Evolutionary conservation across 1,139 yeast species (phyloP).

Genomic region (Diutina catenulata): DNA sequence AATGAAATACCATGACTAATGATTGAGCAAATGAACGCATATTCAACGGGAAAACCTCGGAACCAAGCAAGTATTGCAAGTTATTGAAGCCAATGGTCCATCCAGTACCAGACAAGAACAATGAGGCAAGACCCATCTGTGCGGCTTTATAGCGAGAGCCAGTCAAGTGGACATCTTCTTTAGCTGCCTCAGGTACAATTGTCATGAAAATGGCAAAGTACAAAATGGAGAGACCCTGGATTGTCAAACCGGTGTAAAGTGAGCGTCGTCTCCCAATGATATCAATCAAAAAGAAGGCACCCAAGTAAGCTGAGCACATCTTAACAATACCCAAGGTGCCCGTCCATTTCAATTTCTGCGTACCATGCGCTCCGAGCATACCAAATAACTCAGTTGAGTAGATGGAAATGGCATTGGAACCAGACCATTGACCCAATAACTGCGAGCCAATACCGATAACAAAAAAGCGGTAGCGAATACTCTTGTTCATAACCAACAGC

Average conservation of each 20-base stretch:
- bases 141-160: conserved; percentile 26
- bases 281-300: conserved; percentile 38
- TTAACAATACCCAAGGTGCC: conserved; percentile 39
- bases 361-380: conserved; percentile 30
- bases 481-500: conserved; percentile 23
- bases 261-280: conserved; percentile 33
- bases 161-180: conserved; percentile 16
- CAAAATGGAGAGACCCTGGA: conserved; percentile 8
- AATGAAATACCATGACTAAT: conserved; percentile 45
- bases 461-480: conserved; percentile 34
- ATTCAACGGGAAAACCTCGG: conserved; percentile 48
- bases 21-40: conserved; percentile 45
- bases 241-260: conserved; percentile 26
- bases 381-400: conserved; percentile 46
- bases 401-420: conserved; percentile 52
- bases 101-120: conserved; percentile 43
- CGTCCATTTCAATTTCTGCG: conserved; percentile 30
- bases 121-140: conserved; percentile 39
- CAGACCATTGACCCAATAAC: conserved; percentile 50
- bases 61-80: conserved; percentile 44
- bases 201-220: conserved; percentile 36
- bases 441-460: conserved; percentile 32
- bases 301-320: conserved; percentile 28
- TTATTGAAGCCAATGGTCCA: conserved; percentile 58
- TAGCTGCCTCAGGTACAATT: conserved; percentile 34